These are phyloP conservation scores for Ganoderma sinense DNA, from an alignment of 1,284 basidiomycete genomes.

Conservation along the genomic window DNA sequence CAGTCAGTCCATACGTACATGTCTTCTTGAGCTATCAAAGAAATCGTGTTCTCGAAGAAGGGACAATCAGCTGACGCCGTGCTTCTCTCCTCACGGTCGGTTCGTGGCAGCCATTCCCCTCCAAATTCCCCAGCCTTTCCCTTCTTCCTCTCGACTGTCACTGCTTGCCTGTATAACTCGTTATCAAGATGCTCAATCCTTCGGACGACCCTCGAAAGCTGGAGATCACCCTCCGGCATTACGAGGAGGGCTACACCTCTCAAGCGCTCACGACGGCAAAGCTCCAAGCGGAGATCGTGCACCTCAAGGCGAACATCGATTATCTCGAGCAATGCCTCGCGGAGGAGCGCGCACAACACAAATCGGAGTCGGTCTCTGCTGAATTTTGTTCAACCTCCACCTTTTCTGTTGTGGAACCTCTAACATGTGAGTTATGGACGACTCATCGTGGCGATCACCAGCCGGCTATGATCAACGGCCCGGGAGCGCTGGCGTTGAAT, in stretches of 20 bases:
- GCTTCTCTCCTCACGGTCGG: slow-evolving; percentile 3
- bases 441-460: background rate
- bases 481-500: slow-evolving; percentile 3
- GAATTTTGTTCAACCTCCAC: background rate
- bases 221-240: background rate
- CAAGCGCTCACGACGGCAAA: background rate
- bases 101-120: background rate
- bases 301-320: background rate
- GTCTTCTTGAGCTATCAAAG: background rate
- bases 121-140: background rate
- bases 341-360: background rate
- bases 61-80: background rate
- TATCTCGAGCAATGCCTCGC: background rate
- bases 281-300: background rate
- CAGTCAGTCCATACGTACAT: background rate
- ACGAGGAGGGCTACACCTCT: background rate
- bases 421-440: background rate
- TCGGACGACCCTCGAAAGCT: background rate
- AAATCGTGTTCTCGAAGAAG: background rate
- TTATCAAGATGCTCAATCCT: background rate
- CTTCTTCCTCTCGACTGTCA: background rate
- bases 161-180: background rate
- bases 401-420: background rate
- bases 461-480: background rate
- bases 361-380: background rate